Evolutionary conservation across 2,329 filamentous ascomycete species (phyloP), one percentile per base, ranked within the genome.

Genomic region (Penicillium glabrum): DNA sequence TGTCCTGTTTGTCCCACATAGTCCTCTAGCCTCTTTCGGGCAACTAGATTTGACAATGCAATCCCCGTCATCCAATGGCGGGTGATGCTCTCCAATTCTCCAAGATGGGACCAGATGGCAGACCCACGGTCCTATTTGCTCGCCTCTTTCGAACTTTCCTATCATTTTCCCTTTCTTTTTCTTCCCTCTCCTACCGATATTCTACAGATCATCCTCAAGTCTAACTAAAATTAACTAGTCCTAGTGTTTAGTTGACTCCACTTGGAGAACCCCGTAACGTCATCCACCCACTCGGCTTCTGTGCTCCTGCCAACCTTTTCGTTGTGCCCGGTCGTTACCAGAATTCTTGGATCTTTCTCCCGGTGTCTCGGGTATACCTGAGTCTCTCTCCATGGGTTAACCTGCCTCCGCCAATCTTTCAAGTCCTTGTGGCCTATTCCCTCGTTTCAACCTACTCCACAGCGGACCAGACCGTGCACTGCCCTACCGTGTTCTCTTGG

Each of bases 401-500:
- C 41, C 54, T 55, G 14, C 24, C 33, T 8, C 21, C 19, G 13
- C 33, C n/a, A 51, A 39, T 41, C 16, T 26, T 13, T 14, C 39
- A 26, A 53, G 21, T 39, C 33, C 23, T 19, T 39, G 33, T 24
- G 47, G 47, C 35, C 47, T 24, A 50, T 50, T 35, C 31, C 44
- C 27, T 54, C 53, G 51, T 49, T 58, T 44, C 35, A 47, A 47
- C 46, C 39, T 50, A 53, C 49, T 49, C 50, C 55, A 58, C 56
- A 39, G 27, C 31, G 43, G 21, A 39, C 39, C 23, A 48, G 57
- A 55, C 47, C 58, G 58, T 56, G 58, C 58, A 37, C 46, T 56
- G 46, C 58, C 33, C 47, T 56, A 49, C 53, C 37, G 51, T 58
- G 58, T 57, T 58, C 61, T 65, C 60, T 60, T 55, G 48, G 52